phyloP scores from a whole-genome alignment of 495 filamentous ascomycete genomes.

The Parmelia sp. region DNA sequence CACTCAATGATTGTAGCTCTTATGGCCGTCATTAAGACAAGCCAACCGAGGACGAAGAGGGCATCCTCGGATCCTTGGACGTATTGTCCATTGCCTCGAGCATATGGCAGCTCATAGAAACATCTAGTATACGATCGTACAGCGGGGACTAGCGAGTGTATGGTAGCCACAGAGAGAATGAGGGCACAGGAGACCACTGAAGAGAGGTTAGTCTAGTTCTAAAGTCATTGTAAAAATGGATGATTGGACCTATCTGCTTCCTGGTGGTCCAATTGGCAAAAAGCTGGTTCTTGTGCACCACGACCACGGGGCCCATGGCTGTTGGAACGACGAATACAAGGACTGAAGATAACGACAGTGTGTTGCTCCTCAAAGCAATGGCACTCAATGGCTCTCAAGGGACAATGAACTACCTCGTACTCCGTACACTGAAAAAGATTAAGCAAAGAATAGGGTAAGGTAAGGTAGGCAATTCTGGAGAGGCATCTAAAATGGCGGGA shows the following conservation, averaged over 20 bases:
- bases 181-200: conserved; percentile 73
- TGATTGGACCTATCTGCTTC: conserved; percentile 15
- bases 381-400: conserved; percentile 4
- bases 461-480: too few species aligned
- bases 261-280: conserved; percentile 19
- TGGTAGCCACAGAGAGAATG: conserved; percentile 65
- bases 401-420: background rate
- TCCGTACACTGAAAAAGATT: background rate
- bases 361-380: background rate
- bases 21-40: conserved; percentile 76
- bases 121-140: conserved; percentile 67
- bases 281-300: conserved; percentile 12
- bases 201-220: conserved; percentile 4
- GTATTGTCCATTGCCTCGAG: conserved; percentile 62
- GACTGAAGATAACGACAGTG: conserved; percentile 16
- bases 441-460: background rate
- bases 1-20: conserved; percentile 72
- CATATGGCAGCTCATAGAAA: conserved; percentile 80
- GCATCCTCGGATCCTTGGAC: conserved; percentile 71
- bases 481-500: background rate
- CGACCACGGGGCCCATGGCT: too few species aligned
- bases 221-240: background rate
- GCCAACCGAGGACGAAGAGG: conserved; percentile 70
- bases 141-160: conserved; percentile 71
- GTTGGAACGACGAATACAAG: background rate